Percentiles rank a stretch among this genome's conserved stretches.
Conservation (phyloP, 495 filamentous ascomycete species). For the Cladorrhinum samala region DNA sequence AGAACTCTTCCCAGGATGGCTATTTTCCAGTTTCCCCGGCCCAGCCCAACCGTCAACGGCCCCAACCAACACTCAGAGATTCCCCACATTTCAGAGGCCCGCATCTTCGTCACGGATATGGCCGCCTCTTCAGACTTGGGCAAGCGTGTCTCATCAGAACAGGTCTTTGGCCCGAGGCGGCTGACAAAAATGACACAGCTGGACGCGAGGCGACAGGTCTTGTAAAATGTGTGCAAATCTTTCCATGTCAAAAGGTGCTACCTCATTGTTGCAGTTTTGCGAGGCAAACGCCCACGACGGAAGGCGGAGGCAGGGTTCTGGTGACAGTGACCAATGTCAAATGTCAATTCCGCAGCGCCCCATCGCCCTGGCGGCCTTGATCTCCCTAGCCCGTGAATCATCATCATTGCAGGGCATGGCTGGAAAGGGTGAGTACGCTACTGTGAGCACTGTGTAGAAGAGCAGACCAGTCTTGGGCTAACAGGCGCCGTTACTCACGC, state of each 20-base stretch:
- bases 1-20: too few species aligned
- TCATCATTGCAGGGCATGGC: constrained; percentile 5
- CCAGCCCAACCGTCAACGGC: background rate
- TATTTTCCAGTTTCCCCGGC: background rate
- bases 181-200: background rate
- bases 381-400: constrained; percentile 3
- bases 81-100: background rate
- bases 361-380: constrained; percentile 1
- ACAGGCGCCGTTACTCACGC: background rate
- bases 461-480: background rate
- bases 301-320: background rate
- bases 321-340: background rate
- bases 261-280: too few species aligned
- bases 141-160: background rate
- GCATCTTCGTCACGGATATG: background rate
- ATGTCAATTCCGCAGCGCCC: too few species aligned
- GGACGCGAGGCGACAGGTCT: background rate
- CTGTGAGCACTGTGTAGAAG: background rate
- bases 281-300: too few species aligned
- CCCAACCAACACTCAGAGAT: background rate
- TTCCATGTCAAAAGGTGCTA: too few species aligned
- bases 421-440: background rate
- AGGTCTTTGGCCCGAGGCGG: background rate
- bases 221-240: too few species aligned
- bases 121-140: background rate